Evolutionary conservation across 768 basidiomycete species (phyloP), one percentile per base, ranked within the genome.

Genomic region (Russula foetens): DNA sequence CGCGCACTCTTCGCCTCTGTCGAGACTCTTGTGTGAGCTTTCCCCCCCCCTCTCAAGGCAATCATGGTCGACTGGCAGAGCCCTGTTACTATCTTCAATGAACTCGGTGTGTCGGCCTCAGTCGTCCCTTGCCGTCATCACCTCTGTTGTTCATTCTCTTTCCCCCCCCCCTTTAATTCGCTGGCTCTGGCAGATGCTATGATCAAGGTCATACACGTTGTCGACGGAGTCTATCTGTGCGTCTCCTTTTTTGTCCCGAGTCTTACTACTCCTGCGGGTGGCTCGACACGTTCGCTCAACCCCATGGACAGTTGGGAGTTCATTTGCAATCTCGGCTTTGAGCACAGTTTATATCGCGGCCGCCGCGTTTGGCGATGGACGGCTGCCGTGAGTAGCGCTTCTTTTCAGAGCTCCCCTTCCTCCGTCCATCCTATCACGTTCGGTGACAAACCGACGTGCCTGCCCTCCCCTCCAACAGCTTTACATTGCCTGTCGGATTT

Each of bases 301-400:
- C n/a, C n/a, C n/a, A n/a, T n/a, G n/a, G n/a, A n/a, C 4, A 65
- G 64, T 11, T 65, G 64, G 64, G 64, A 65, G 23, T 65, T 65
- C 29, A 54, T 65, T 19, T 56, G 57, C 39, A 54, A 54, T 12
- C 43, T 63, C 2, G 49, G 51, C 38, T 65, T 64, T 19, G 64
- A 65, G 43, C 56, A 56, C 56, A 35, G 62, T 28, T 46, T 65
- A 12, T 3, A 56, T 17, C n/a, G n/a, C 44, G 21, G 0, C 29
- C 62, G 1, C 53, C 49, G 26, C 64, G 62, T 21, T 56, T 65
- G 62, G 62, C 48, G 58, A 5, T 65, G 64, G 64, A 65, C 64
- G 4, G 39, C 41, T 19, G 23, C 35, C 4, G 64, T 65, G 39
- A 7, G 63, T 39, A 1, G 28, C 31, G 5, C 41, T 26, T 41